Conservation (phyloP, 2,329 filamentous ascomycete species). For the Ophiostoma australiae region DNA sequence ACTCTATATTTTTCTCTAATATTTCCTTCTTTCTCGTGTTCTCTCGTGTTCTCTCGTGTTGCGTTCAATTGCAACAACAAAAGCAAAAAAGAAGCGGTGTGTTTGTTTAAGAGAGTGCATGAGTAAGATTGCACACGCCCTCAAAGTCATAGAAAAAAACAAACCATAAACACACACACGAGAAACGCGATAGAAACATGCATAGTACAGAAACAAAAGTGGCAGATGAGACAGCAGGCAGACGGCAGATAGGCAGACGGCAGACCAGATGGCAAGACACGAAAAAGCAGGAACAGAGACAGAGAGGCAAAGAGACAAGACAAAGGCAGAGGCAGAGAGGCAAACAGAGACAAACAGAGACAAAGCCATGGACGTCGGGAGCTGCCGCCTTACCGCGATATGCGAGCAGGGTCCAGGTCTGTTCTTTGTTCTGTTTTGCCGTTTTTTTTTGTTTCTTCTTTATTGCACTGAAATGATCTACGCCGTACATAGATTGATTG, state of each 20-base stretch:
- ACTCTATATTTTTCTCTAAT: background rate
- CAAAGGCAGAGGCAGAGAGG: background rate
- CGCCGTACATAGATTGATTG: background rate
- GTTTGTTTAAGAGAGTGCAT: background rate
- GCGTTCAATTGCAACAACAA: background rate
- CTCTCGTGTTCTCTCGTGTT: background rate
- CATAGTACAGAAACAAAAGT: background rate
- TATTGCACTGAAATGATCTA: background rate
- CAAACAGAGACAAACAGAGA: background rate
- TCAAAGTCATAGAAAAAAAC: background rate
- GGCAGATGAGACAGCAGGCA: background rate
- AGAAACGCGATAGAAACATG: background rate
- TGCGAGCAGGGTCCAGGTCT: constrained; percentile 3
- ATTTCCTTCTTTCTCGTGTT: background rate
- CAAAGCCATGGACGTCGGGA: background rate
- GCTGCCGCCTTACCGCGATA: constrained; percentile 13
- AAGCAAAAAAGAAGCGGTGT: background rate
- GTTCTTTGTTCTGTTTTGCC: background rate
- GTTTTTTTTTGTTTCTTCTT: background rate
- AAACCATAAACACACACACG: background rate
- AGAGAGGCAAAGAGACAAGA: background rate
- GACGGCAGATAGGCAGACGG: background rate
- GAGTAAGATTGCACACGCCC: constrained; percentile 9
- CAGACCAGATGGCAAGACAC: background rate
- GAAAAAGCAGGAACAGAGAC: background rate